Conservation (phyloP, 1,284 basidiomycete species). For the Coriolopsis trogii region DNA sequence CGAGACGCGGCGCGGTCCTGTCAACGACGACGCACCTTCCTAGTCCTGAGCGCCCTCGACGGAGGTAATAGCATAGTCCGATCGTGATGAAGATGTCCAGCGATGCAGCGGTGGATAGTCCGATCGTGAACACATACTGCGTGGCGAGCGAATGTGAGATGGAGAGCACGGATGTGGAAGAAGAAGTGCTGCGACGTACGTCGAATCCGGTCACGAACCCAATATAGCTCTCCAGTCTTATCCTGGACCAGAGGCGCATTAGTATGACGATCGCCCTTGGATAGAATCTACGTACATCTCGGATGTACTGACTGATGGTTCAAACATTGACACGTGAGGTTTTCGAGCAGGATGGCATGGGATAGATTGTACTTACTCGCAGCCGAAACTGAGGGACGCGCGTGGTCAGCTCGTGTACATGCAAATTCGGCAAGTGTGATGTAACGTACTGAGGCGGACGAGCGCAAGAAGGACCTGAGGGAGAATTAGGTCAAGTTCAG, state of each 20-base stretch:
- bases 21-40: constrained; percentile 41
- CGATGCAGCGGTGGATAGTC: constrained; percentile 51
- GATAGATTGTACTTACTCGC: constrained; percentile 9
- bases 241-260: constrained; percentile 13
- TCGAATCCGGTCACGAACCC: constrained; percentile 28
- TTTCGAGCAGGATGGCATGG: background rate
- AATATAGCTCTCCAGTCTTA: constrained; percentile 30
- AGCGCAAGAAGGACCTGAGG: constrained; percentile 25
- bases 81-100: constrained; percentile 55
- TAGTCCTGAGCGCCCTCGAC: constrained; percentile 43
- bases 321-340: background rate
- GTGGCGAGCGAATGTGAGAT: background rate
- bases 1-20: too few species aligned
- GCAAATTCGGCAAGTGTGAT: background rate
- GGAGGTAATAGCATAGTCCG: constrained; percentile 49
- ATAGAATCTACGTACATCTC: constrained; percentile 33
- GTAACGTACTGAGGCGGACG: constrained; percentile 22
- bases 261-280: background rate
- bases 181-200: constrained; percentile 8
- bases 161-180: background rate
- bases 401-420: background rate
- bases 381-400: constrained; percentile 14
- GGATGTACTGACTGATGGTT: constrained; percentile 34
- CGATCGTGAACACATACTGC: constrained; percentile 60
- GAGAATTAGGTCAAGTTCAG: background rate